phyloP scores from a whole-genome alignment of 2,329 filamentous ascomycete species.

The Fusarium sacchari region DNA sequence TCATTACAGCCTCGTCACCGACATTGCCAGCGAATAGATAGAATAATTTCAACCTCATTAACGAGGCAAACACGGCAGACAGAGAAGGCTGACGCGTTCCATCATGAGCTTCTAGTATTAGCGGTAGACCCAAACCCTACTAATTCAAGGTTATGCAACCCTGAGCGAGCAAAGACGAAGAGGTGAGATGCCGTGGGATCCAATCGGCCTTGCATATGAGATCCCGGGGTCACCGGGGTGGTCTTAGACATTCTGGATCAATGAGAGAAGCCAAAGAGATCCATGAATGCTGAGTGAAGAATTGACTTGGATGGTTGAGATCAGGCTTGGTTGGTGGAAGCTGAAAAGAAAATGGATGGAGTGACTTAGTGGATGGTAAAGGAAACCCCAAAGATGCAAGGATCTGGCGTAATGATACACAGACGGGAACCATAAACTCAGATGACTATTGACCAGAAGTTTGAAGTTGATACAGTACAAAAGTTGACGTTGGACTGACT shows the following conservation, averaged over 20 bases:
- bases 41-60: conserved; percentile 5
- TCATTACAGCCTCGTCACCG: conserved; percentile 27
- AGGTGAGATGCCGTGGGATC: conserved; percentile 36
- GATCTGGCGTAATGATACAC: conserved; percentile 6
- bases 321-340: conserved; percentile 33
- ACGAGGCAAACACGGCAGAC: conserved; percentile 16
- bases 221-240: conserved; percentile 35
- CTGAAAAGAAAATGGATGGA: not conserved
- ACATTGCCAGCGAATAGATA: conserved; percentile 18
- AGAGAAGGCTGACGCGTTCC: conserved; percentile 38
- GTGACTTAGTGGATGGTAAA: conserved; percentile 15
- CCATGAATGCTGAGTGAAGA: conserved; percentile 1
- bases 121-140: not conserved
- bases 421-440: not conserved
- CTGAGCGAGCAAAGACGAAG: conserved; percentile 4
- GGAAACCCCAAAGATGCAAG: conserved; percentile 17
- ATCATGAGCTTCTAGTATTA: conserved; percentile 5
- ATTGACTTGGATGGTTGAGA: conserved; percentile 26
- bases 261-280: conserved; percentile 19
- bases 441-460: not conserved
- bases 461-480: not conserved
- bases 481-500: not conserved
- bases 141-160: conserved; percentile 10
- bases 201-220: conserved; percentile 42
- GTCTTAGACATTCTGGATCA: conserved; percentile 32